Percentiles rank a stretch among this genome's conserved stretches.
Conservation (phyloP, 495 filamentous ascomycete genomes). For the Hypoxylon cercidicola region DNA sequence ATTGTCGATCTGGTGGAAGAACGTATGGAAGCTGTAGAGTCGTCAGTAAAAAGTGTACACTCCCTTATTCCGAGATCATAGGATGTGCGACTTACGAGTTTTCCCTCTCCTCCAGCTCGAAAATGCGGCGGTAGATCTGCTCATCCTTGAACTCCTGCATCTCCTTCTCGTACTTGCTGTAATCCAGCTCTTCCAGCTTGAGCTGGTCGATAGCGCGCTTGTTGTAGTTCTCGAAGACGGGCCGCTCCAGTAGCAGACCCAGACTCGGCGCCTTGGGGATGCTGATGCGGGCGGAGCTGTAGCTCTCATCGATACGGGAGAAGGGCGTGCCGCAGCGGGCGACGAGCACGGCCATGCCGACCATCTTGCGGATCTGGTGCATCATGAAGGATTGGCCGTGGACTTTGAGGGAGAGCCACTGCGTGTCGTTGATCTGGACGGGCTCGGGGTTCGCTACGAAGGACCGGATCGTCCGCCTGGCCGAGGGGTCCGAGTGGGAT, state of each 20-base stretch:
- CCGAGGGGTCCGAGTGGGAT: slow-evolving; percentile 76
- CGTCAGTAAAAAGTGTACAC: slow-evolving; percentile 7
- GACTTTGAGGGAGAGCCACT: slow-evolving; percentile 95
- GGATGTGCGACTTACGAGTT: slow-evolving; percentile 78
- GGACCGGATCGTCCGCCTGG: slow-evolving; percentile 87
- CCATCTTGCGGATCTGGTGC: slow-evolving; percentile 99
- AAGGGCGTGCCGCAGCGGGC: slow-evolving; percentile 81
- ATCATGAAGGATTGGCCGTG: slow-evolving; percentile 99
- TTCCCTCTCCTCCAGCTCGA: slow-evolving; percentile 83
- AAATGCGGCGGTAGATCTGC: slow-evolving; percentile 93
- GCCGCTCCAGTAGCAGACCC: slow-evolving; percentile 87
- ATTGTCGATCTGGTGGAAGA: slow-evolving; percentile 88
- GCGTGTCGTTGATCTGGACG: slow-evolving; percentile 84
- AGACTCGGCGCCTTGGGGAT: slow-evolving; percentile 94
- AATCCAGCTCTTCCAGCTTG: slow-evolving; percentile 74
- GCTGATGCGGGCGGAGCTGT: slow-evolving; percentile 71
- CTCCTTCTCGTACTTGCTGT: slow-evolving; percentile 76
- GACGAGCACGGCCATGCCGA: slow-evolving; percentile 86
- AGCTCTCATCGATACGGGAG: slow-evolving; percentile 73
- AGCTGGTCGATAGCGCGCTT: slow-evolving; percentile 62
- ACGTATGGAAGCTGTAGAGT: slow-evolving; percentile 71
- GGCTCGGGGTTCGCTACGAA: slow-evolving; percentile 79
- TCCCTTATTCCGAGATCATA: no score
- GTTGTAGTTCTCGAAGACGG: slow-evolving; percentile 91
- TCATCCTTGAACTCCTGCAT: slow-evolving; percentile 90